A percentile compares a stretch with the other conserved stretches of the same genome.
Conservation (phyloP, 2,329 filamentous ascomycete genomes). For the Colletotrichum coccodes region DNA sequence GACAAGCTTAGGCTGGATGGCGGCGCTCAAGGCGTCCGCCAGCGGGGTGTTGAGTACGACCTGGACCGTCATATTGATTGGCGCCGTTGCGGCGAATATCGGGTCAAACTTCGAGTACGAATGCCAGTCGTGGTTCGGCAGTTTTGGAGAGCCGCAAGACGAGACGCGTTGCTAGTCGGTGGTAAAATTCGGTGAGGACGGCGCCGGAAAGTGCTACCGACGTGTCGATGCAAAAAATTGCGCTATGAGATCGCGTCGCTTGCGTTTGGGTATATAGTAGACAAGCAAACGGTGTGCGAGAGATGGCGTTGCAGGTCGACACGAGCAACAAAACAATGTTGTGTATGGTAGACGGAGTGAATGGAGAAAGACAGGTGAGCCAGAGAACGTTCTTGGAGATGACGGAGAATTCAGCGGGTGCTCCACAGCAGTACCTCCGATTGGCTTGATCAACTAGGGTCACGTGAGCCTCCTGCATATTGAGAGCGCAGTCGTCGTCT, state of each 20-base stretch:
- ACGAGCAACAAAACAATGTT: slow-evolving; percentile 22
- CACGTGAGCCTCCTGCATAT: not conserved
- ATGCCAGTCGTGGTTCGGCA: not conserved
- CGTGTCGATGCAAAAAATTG: not conserved
- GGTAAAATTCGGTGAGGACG: slow-evolving; percentile 2
- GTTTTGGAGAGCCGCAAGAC: slow-evolving; percentile 2
- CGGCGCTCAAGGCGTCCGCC: slow-evolving; percentile 82
- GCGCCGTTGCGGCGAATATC: slow-evolving; percentile 20
- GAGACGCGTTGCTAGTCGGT: slow-evolving; percentile 20
- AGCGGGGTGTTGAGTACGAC: slow-evolving; percentile 82
- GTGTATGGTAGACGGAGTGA: slow-evolving; percentile 20
- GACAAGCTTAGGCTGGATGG: slow-evolving; percentile 89
- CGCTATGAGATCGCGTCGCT: not conserved
- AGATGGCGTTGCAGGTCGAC: slow-evolving; percentile 7
- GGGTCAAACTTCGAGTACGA: slow-evolving; percentile 15
- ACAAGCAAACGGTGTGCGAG: not conserved
- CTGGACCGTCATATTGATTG: slow-evolving; percentile 77
- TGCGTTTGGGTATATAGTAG: slow-evolving; percentile 19
- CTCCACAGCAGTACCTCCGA: slow-evolving; percentile 3
- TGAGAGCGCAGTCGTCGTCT: not conserved
- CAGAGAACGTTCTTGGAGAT: slow-evolving; percentile 16
- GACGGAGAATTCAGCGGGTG: slow-evolving; percentile 8
- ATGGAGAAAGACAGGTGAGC: not conserved
- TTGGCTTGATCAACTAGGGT: not conserved
- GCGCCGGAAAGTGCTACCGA: not conserved